A percentile compares a stretch with the other conserved stretches of the same genome.
Conservation (phyloP, 192 early-diverging fungal species). For the Blastocladiella britannica region DNA sequence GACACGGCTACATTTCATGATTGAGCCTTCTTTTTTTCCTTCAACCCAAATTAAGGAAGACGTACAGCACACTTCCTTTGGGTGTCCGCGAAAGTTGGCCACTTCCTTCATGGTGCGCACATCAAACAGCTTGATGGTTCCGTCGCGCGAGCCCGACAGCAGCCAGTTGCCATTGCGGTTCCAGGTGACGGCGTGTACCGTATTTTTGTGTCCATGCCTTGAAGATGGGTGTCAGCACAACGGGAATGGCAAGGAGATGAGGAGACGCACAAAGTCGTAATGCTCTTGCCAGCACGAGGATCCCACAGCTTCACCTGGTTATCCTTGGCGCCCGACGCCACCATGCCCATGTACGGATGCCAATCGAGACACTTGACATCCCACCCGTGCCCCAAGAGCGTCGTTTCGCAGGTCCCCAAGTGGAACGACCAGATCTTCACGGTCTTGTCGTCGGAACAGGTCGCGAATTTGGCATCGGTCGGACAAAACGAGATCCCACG, state of each 20-base stretch:
- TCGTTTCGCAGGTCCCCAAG: constrained; percentile 54
- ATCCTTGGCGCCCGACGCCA: constrained; percentile 89
- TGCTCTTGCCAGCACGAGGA: constrained; percentile 63
- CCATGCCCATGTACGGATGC: constrained; percentile 81
- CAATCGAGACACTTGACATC: constrained; percentile 94
- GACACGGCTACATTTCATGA: constrained; percentile 61
- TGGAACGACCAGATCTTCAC: constrained; percentile 97
- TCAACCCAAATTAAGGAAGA: no score
- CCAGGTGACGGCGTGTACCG: constrained; percentile 73
- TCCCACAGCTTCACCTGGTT: constrained; percentile 95
- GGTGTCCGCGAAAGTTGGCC: constrained; percentile 62
- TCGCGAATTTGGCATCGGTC: constrained; percentile 79
- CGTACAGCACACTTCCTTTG: constrained; percentile 68
- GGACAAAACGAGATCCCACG: constrained; percentile 86
- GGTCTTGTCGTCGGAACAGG: constrained; percentile 79
- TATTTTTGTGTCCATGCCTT: constrained; percentile 83
- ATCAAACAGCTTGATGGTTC: constrained; percentile 80
- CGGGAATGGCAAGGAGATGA: background rate
- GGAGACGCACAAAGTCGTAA: constrained; percentile 56
- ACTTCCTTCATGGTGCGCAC: constrained; percentile 82
- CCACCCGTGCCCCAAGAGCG: constrained; percentile 77
- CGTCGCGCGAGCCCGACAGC: constrained; percentile 70
- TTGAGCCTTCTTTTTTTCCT: no score
- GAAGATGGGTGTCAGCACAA: background rate
- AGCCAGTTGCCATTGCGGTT: constrained; percentile 97